Evolutionary conservation across 139 green algal species (phyloP), one percentile per base, ranked within the genome.

Genomic region (Closterium sp.): DNA sequence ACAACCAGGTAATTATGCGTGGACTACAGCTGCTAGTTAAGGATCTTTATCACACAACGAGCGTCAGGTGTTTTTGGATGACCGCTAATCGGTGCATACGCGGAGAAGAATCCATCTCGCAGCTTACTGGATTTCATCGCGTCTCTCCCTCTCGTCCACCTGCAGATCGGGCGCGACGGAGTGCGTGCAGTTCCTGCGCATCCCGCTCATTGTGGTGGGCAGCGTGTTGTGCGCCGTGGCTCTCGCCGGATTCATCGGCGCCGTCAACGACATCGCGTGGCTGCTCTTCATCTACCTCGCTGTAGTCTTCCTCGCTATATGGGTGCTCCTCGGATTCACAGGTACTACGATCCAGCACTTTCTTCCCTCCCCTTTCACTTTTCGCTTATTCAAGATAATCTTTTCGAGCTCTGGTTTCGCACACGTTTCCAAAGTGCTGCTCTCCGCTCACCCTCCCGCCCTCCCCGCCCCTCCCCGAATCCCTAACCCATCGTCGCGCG

Each of bases 211-310:
- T 30, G 9, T 93, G 28, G 25, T 93, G 21, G 90, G 90, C 33
- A 34, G 28, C 25, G 87, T 87, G 33, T 4, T 93, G n/a, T 89
- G 88, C 30, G 34, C 93, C 31, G 43, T 93, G 28, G n/a, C 90
- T n/a, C 66, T 93, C 33, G 87, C 91, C n/a, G 90, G 90, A 12
- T 93, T 91, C 81, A 35, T 93, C 36, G 90, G 90, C 31, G 33
- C 86, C 31, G 30, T 84, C n/a, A 88, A 86, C 64, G 76, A 86
- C 10, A 87, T 66, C 32, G 21, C 90, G 10, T 43, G 25, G 31
- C 90, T 93, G 32, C 90, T 93, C 23, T 88, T 64, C 28, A n/a
- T 93, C 7, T 92, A 93, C 81, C 64, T 92, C 86, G 23, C 93
- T 34, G n/a, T 87, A 32, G 43, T 93, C 34, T 92, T 91, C 38